Conservation (phyloP, 768 basidiomycete genomes). For the Tylopilus sp. region DNA sequence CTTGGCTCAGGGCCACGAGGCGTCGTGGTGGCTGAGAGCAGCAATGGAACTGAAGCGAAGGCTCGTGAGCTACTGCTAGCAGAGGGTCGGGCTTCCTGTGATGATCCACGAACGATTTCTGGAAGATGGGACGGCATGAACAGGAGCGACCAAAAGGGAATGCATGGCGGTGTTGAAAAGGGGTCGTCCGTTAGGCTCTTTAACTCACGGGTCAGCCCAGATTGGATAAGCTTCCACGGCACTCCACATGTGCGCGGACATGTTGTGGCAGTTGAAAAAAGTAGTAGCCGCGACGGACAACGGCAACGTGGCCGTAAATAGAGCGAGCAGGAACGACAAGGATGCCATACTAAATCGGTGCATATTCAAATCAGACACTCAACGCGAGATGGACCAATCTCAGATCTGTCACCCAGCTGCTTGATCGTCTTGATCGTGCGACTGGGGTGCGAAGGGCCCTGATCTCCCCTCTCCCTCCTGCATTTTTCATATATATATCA, state of each 20-base stretch:
- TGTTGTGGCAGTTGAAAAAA: conserved; percentile 34
- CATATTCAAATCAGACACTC: conserved; percentile 37
- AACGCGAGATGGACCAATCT: conserved; percentile 44
- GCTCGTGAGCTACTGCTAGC: background rate
- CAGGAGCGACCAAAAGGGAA: conserved; percentile 10
- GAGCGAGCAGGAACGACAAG: conserved; percentile 42
- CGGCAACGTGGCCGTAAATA: conserved; percentile 46
- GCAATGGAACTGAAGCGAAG: conserved; percentile 5
- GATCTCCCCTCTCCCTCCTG: conserved; percentile 41
- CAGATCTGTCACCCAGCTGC: conserved; percentile 31
- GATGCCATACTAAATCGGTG: conserved; percentile 29
- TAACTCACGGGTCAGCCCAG: conserved; percentile 34
- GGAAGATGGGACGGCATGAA: conserved; percentile 9
- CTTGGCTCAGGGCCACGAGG: conserved; percentile 12
- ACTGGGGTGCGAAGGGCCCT: conserved; percentile 43
- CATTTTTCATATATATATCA: conserved; percentile 56
- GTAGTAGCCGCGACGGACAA: conserved; percentile 41
- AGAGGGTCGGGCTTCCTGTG: conserved; percentile 15
- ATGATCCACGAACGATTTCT: conserved; percentile 26
- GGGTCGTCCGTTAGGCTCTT: conserved; percentile 42
- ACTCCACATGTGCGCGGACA: conserved; percentile 33
- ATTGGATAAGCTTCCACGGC: conserved; percentile 37
- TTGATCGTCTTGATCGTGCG: conserved; percentile 68
- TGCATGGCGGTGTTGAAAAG: conserved; percentile 25
- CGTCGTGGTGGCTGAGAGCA: background rate